phyloP scores from a whole-genome alignment of 164 flowering plant genomes.

The Tinospora cordifolia region DNA sequence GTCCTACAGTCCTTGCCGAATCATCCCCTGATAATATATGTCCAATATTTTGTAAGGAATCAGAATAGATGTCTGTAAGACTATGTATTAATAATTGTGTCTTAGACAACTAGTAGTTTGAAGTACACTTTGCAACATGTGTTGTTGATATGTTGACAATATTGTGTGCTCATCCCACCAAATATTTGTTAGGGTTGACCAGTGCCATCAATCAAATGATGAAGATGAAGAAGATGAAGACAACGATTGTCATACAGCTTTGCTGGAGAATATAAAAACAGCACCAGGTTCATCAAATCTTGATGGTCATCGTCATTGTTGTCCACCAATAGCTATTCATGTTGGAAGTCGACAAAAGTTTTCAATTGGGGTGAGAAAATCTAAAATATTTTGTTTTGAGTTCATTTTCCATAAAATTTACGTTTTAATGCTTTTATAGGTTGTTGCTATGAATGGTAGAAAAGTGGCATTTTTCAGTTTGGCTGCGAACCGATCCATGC shows the following conservation, averaged over 20 bases:
- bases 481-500: background rate
- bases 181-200: slow-evolving; percentile 72
- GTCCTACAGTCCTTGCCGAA: background rate
- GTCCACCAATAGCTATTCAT: slow-evolving; percentile 39
- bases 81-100: background rate
- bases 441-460: background rate
- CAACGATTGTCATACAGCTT: slow-evolving; percentile 34
- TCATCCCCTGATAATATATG: background rate
- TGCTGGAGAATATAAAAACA: slow-evolving; percentile 40
- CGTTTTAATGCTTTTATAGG: background rate
- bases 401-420: background rate
- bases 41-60: too few relatives aligned
- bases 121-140: background rate
- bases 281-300: slow-evolving; percentile 25
- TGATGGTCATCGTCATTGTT: slow-evolving; percentile 43
- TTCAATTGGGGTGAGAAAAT: slow-evolving; percentile 60
- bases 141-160: slow-evolving; percentile 7
- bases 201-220: slow-evolving; percentile 84
- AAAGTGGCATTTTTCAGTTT: background rate
- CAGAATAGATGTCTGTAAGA: too few relatives aligned
- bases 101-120: background rate
- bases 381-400: slow-evolving; percentile 4
- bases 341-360: slow-evolving; percentile 74
- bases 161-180: slow-evolving; percentile 5
- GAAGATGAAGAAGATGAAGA: slow-evolving; percentile 83